Evolutionary conservation across 495 filamentous ascomycete genomes (phyloP), one percentile per base, ranked within the genome.

Genomic region (Aspergillus funiculosus): DNA sequence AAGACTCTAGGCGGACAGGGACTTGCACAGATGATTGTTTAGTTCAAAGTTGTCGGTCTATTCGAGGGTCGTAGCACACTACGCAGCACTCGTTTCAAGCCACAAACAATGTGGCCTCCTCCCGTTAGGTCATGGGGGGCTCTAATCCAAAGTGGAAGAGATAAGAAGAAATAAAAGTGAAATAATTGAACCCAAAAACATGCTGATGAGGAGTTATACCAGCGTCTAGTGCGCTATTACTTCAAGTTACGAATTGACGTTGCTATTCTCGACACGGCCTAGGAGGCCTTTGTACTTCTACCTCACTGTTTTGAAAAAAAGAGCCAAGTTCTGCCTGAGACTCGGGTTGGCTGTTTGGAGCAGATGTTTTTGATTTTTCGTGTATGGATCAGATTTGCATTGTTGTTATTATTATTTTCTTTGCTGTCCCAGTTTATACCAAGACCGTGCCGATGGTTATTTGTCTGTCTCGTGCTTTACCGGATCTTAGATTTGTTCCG

Each of bases 21-120:
- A 14, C 81, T 97, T 51, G 91, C 90, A 49, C 91, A 96, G 73
- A 96, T 97, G 94, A 97, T 99, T 70, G 89, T 98, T 62, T 96
- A 59, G 39, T 27, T 11, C 4, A 14, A 17, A 14, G n/a, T 18
- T 15, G n/a, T 27, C 26, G 29, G n/a, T 25, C 29, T 27, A 15
- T 13, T 5, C 8, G 7, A 34, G n/a, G n/a, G n/a, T n/a, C n/a
- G n/a, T n/a, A n/a, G n/a, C n/a, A n/a, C n/a, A n/a, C n/a, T n/a
- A n/a, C n/a, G n/a, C n/a, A n/a, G n/a, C n/a, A n/a, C n/a, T n/a
- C n/a, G n/a, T n/a, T n/a, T n/a, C n/a, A n/a, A n/a, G n/a, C n/a
- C n/a, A n/a, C n/a, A n/a, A 28, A n/a, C 26, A 28, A 28, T 28
- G 3, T 7, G 8, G 26, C 26, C 26, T 28, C 26, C 26, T 28